A percentile compares a stretch with the other conserved stretches of the same genome.
phyloP scores from a whole-genome alignment of 1,139 yeast species.

The Dujonia santamariae region DNA sequence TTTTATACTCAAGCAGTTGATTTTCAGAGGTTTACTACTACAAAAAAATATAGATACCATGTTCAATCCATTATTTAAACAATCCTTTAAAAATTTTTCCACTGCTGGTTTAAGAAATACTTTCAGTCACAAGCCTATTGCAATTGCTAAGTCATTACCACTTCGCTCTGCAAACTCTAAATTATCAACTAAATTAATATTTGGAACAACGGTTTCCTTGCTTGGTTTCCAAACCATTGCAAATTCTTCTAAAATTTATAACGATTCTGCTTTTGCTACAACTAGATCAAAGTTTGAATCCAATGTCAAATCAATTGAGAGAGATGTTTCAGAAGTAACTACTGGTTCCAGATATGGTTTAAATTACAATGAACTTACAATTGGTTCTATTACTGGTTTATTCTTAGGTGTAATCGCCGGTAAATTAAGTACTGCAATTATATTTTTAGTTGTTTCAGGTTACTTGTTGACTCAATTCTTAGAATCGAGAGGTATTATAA shows the following conservation, averaged over 20 bases:
- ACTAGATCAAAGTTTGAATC: slow-evolving; percentile 1
- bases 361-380: slow-evolving; percentile 63
- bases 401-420: slow-evolving; percentile 63
- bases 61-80: slow-evolving; percentile 8
- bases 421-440: slow-evolving; percentile 59
- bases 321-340: slow-evolving; percentile 3
- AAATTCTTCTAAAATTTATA: slow-evolving; percentile 7
- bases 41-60: no score
- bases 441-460: slow-evolving; percentile 48
- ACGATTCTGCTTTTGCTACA: slow-evolving; percentile 9
- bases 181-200: not conserved
- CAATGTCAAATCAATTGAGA: slow-evolving; percentile 3
- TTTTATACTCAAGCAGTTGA: no score
- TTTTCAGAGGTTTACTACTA: no score
- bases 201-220: slow-evolving; percentile 8
- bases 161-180: not conserved
- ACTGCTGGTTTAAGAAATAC: not conserved
- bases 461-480: slow-evolving; percentile 58
- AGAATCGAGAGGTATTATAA: slow-evolving; percentile 54
- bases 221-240: slow-evolving; percentile 1
- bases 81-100: slow-evolving; percentile 3
- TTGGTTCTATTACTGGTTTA: slow-evolving; percentile 68
- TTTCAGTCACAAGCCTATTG: not conserved
- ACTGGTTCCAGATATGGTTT: slow-evolving; percentile 35
- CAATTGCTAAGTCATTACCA: slow-evolving; percentile 1